Evolutionary conservation across 306 rosid genomes (phyloP), one percentile per base, ranked within the genome.

Genomic region (Vigna nakashimae): DNA sequence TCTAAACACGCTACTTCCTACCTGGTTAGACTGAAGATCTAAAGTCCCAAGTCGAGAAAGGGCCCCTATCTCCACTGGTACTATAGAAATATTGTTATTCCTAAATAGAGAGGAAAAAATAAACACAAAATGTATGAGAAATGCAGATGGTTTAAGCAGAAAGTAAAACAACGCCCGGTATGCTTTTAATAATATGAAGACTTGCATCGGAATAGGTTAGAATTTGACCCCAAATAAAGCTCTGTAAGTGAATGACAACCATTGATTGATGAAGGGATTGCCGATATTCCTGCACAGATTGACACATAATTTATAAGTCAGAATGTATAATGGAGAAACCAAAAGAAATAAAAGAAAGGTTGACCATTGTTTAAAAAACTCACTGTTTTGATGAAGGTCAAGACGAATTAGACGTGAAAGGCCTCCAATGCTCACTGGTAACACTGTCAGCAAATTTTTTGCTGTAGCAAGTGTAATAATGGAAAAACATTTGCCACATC

Each of bases 21-120:
- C 98, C 97, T 90, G 91, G 86, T 94, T 94, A 80, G 98, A 92
- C 56, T 86, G 95, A 76, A 94, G 97, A 89, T 88, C 97, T 26
- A 94, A 89, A 59, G 93, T 94, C 79, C 95, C 97, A n/a, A 94
- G 85, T 48, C 7, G 88, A 75, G 95, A 87, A 78, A 94, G 98
- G 9, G 64, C 85, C 59, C 91, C 97, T 57, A 92, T 83, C 83
- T 92, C 97, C 50, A 63, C 85, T 32, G 98, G 97, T 83, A 94
- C 77, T 18, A 86, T 72, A 76, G 90, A 78, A 67, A 92, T 84
- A 77, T 80, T 79, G 82, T 92, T 94, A 84, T 86, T 92, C 89
- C 98, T 94, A 80, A 42, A 83, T 80, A 45, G 68, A 73, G 82
- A 59, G 49, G 38, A 13, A 78, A 36, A 59, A 26, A 36, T 32